Base-by-base conservation (phyloP, 495 filamentous ascomycete genomes). In the Xylaria intraflava region DNA sequence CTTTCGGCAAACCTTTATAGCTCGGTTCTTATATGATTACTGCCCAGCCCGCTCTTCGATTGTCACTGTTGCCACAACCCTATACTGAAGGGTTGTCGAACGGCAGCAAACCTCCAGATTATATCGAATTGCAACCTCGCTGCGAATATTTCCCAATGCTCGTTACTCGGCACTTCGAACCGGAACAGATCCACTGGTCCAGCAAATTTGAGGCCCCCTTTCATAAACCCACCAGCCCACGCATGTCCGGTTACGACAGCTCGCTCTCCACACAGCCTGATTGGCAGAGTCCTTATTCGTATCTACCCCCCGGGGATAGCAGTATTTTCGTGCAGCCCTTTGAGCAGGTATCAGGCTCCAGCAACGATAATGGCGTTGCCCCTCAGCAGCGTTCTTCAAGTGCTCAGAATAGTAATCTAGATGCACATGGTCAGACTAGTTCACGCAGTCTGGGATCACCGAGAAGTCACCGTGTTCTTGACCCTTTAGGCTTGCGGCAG, bases 211-310 rank as follows among this genome's bases (percentile, higher is more conserved):
- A 77, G 66, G 72, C 70, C 61, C 59, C 72, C 56, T 78, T 77
- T 64, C 69, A 72, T 52, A 76, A 75, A 61, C 57, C 75, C 45
- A 66, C 73, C 55, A 70, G 68, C 68, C 67, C 74, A 77, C 78
- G 78, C 71, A 81, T 81, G 78, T 80, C 78, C 75, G 78, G 74
- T 74, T 72, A 76, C 65, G 74, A 76, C 67, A 52, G 72, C 51
- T 73, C 70, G 51, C 61, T 73, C 49, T 63, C 74, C 61, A 75
- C 78, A 68, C 77, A 80, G 75, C 72, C 78, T 62, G 77, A 81
- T 72, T 81, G 78, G 78, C 77, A 74, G 62, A 72, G 77, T 61
- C 75, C 76, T 62, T 80, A 79, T 65, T 75, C 77, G 35, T 81
- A 76, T 62, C 72, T 78, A 40, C 74, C 76, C 45, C 68, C 76